These are phyloP conservation scores for Hericium erinaceus DNA, from an alignment of 768 basidiomycete species.

Conservation along the genomic window DNA sequence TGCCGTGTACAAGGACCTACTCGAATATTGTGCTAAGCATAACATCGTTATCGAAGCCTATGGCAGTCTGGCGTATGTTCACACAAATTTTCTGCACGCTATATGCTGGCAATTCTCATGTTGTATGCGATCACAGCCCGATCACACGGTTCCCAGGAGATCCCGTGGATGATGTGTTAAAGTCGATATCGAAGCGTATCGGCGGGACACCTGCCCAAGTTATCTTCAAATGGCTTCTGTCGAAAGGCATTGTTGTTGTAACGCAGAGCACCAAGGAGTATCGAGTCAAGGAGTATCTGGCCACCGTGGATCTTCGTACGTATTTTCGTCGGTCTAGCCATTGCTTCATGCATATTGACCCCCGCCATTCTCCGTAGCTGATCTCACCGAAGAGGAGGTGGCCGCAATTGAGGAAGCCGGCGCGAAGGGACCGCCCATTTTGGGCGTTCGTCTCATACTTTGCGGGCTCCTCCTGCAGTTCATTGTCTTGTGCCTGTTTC, in stretches of 20 bases:
- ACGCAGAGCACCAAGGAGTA: constrained; percentile 28
- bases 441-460: background rate
- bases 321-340: background rate
- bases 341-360: background rate
- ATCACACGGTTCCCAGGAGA: constrained; percentile 47
- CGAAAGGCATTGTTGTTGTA: constrained; percentile 57
- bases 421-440: constrained; percentile 35
- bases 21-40: constrained; percentile 44
- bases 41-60: constrained; percentile 60
- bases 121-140: background rate
- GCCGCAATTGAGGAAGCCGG: constrained; percentile 56
- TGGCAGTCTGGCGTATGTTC: constrained; percentile 45
- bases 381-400: constrained; percentile 47
- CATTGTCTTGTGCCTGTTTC: background rate
- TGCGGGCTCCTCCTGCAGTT: background rate
- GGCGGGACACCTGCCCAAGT: constrained; percentile 54
- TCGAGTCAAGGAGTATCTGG: background rate
- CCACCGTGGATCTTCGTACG: constrained; percentile 4
- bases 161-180: constrained; percentile 49
- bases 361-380: constrained; percentile 24
- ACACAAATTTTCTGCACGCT: constrained; percentile 2
- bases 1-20: constrained; percentile 44
- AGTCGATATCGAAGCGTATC: constrained; percentile 41
- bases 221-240: constrained; percentile 56
- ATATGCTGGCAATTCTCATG: too few species aligned